These are phyloP conservation scores for Tetrastigma voinierianum DNA, from an alignment of 164 flowering plant species.

Conservation along the genomic window DNA sequence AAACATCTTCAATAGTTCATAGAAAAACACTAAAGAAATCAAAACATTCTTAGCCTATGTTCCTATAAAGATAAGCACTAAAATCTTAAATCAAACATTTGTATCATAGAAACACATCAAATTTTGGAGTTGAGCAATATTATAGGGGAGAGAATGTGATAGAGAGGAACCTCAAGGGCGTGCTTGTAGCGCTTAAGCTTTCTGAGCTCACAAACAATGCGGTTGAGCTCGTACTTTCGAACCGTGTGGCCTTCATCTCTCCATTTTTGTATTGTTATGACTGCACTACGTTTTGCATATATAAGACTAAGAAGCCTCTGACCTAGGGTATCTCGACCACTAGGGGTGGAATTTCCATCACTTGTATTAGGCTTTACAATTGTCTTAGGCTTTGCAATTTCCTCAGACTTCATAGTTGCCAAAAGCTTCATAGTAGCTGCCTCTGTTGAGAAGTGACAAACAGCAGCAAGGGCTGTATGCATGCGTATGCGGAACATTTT, in stretches of 20 bases:
- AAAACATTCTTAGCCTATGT: too few species aligned
- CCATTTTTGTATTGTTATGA: slow-evolving; percentile 61
- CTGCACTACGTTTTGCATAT: slow-evolving; percentile 70
- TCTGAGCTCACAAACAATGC: slow-evolving; percentile 77
- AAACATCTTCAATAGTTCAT: too few species aligned
- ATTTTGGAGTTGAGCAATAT: neutral
- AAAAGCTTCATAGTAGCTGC: slow-evolving; percentile 12
- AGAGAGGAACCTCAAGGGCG: slow-evolving; percentile 66
- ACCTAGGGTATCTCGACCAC: slow-evolving; percentile 65
- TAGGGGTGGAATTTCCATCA: slow-evolving; percentile 8
- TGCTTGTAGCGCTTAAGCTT: slow-evolving; percentile 71
- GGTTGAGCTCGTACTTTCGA: slow-evolving; percentile 79
- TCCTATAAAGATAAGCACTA: too few species aligned
- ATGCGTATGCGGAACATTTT: too few species aligned
- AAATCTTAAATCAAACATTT: too few species aligned
- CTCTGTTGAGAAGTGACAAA: slow-evolving; percentile 37
- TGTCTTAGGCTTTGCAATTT: neutral
- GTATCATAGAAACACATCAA: too few species aligned
- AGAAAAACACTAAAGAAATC: too few species aligned
- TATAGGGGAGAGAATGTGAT: neutral
- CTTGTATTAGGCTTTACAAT: neutral
- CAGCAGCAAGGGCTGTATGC: slow-evolving; percentile 20
- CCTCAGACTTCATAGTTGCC: neutral
- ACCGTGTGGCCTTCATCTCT: slow-evolving; percentile 61
- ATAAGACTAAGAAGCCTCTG: slow-evolving; percentile 56